Evolutionary conservation across 2,329 filamentous ascomycete species (phyloP).

Genomic region (Penicillium sp.): DNA sequence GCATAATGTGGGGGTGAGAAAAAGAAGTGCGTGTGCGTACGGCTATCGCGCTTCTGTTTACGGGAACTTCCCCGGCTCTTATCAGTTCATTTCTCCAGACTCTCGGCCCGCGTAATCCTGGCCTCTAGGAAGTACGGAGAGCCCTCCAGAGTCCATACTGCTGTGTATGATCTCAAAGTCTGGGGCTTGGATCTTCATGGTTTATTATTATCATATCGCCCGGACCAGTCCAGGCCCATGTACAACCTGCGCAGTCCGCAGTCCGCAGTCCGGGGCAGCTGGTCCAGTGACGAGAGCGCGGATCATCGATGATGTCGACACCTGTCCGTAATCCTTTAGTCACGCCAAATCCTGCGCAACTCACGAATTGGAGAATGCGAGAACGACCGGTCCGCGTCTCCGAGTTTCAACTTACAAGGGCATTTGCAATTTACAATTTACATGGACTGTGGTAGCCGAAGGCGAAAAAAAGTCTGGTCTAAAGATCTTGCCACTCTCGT

Average conservation of each 20-base stretch:
- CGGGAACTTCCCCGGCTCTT: not conserved
- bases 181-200: not conserved
- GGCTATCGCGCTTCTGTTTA: conserved; percentile 26
- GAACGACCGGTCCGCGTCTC: not conserved
- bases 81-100: conserved; percentile 5
- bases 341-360: conserved; percentile 12
- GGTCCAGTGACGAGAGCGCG: conserved; percentile 17
- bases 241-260: not conserved
- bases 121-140: not conserved
- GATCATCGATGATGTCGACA: conserved; percentile 31
- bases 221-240: conserved; percentile 7
- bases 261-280: conserved; percentile 9
- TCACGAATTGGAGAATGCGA: not conserved
- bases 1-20: conserved; percentile 14
- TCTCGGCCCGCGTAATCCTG: not conserved
- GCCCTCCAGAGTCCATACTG: too few species aligned
- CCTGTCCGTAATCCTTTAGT: conserved; percentile 19
- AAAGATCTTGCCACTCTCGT: too few species aligned
- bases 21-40: conserved; percentile 23
- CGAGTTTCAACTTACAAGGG: too few species aligned
- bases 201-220: not conserved
- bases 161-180: not conserved
- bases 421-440: too few species aligned
- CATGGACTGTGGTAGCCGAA: too few species aligned
- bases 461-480: too few species aligned